Evolutionary conservation across 805 yeast genomes (phyloP).

Genomic region (Scheffersomyces ergatensis): DNA sequence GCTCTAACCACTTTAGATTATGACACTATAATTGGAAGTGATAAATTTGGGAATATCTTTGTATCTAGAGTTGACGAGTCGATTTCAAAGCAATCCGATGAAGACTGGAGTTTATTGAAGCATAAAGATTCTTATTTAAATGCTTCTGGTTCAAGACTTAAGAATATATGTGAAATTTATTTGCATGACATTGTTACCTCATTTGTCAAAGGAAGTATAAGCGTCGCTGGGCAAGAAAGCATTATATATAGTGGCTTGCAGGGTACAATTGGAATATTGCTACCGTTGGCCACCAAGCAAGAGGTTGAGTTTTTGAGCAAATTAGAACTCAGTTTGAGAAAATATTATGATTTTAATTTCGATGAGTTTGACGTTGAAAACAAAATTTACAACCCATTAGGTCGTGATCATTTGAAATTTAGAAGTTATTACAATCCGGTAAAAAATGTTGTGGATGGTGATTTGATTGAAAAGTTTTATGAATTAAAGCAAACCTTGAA

Average conservation of each 20-base stretch:
- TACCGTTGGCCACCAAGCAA: slow-evolving; percentile 61
- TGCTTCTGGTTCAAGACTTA: slow-evolving; percentile 54
- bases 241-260: slow-evolving; percentile 73
- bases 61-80: slow-evolving; percentile 60
- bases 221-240: slow-evolving; percentile 56
- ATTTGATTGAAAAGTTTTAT: slow-evolving; percentile 62
- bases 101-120: slow-evolving; percentile 40
- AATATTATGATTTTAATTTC: slow-evolving; percentile 21
- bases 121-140: slow-evolving; percentile 36
- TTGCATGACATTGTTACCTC: slow-evolving; percentile 70
- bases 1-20: slow-evolving; percentile 61
- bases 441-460: slow-evolving; percentile 83
- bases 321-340: slow-evolving; percentile 49
- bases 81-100: slow-evolving; percentile 47
- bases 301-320: slow-evolving; percentile 60
- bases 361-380: slow-evolving; percentile 13
- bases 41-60: slow-evolving; percentile 79
- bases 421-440: slow-evolving; percentile 82
- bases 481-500: slow-evolving; percentile 31
- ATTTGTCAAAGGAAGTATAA: slow-evolving; percentile 45
- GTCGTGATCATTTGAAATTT: slow-evolving; percentile 64
- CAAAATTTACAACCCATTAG: slow-evolving; percentile 43
- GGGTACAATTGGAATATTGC: slow-evolving; percentile 75
- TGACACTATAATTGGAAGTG: slow-evolving; percentile 79
- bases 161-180: slow-evolving; percentile 54